Percentiles rank a stretch among this genome's conserved stretches.
These are phyloP conservation scores for Pseudomassariella vexata DNA, from an alignment of 2,329 filamentous ascomycete genomes.

Conservation along the genomic window DNA sequence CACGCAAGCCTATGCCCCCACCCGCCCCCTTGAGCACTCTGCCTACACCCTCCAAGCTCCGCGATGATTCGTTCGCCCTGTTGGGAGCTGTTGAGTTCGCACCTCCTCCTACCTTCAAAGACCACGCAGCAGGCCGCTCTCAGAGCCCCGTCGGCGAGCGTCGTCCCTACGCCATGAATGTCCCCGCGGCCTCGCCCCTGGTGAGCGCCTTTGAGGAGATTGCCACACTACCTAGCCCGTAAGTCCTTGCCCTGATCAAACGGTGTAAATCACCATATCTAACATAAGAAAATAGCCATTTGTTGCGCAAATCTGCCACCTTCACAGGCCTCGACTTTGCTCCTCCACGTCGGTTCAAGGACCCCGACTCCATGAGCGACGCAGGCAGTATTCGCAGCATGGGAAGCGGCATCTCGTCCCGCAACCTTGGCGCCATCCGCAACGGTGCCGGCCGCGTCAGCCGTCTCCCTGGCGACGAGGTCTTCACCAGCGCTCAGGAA, in stretches of 20 bases:
- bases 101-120: constrained; percentile 62
- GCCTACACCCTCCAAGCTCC: constrained; percentile 79
- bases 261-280: too few relatives aligned
- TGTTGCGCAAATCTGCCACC: constrained; percentile 69
- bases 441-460: constrained; percentile 82
- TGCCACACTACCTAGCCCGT: constrained; percentile 80
- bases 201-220: constrained; percentile 84
- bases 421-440: constrained; percentile 67
- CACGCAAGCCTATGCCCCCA: constrained; percentile 54
- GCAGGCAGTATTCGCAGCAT: constrained; percentile 66
- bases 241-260: constrained; percentile 42
- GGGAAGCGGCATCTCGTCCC: constrained; percentile 68
- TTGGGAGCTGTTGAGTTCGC: constrained; percentile 75
- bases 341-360: constrained; percentile 68
- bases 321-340: constrained; percentile 80
- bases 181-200: constrained; percentile 72
- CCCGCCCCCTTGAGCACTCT: constrained; percentile 69
- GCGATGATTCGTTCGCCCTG: constrained; percentile 71
- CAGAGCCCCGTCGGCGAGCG: constrained; percentile 60
- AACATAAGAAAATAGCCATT: constrained; percentile 43
- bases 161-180: constrained; percentile 67
- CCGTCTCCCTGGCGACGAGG: constrained; percentile 72
- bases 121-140: constrained; percentile 63
- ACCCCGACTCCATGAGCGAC: constrained; percentile 56
- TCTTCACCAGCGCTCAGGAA: constrained; percentile 70